Conservation (phyloP, 2,329 filamentous ascomycete species). For the Penicillium sp. region DNA sequence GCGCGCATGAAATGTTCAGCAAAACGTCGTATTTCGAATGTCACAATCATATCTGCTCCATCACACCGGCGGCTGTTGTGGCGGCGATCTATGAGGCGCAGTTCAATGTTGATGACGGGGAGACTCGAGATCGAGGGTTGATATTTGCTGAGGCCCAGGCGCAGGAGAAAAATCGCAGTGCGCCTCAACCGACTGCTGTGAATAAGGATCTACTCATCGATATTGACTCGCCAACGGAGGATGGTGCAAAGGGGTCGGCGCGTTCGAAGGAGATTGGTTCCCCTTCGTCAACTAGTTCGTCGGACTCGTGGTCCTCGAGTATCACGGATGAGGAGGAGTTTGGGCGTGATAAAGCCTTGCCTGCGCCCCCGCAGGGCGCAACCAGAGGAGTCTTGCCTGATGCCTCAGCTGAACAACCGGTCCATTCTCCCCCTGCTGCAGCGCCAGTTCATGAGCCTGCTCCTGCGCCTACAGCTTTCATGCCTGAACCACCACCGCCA, state of each 20-base stretch:
- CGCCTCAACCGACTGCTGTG: background rate
- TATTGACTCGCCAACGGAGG: conserved; percentile 18
- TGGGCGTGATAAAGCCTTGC: conserved; percentile 15
- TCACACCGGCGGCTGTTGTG: conserved; percentile 32
- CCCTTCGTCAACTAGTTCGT: conserved; percentile 8
- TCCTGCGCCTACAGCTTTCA: conserved; percentile 1
- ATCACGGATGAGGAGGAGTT: conserved; percentile 18
- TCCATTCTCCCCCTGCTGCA: conserved; percentile 1
- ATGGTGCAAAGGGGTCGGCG: conserved; percentile 2
- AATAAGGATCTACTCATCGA: conserved; percentile 22
- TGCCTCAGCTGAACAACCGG: background rate
- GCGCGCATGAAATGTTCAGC: conserved; percentile 48
- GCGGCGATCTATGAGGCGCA: conserved; percentile 3
- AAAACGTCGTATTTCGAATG: conserved; percentile 48
- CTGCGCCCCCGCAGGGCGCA: background rate
- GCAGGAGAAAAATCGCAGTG: conserved; percentile 1
- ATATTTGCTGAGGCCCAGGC: conserved; percentile 21
- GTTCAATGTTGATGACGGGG: background rate
- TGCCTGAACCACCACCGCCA: conserved; percentile 4
- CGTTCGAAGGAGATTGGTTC: conserved; percentile 10
- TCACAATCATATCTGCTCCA: conserved; percentile 45
- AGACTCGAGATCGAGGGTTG: conserved; percentile 20
- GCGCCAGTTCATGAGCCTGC: conserved; percentile 4
- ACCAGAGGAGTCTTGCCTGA: background rate
- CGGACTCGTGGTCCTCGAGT: conserved; percentile 19